Conservation (phyloP, 2,329 filamentous ascomycete species). For the Aspergillus floridensis region DNA sequence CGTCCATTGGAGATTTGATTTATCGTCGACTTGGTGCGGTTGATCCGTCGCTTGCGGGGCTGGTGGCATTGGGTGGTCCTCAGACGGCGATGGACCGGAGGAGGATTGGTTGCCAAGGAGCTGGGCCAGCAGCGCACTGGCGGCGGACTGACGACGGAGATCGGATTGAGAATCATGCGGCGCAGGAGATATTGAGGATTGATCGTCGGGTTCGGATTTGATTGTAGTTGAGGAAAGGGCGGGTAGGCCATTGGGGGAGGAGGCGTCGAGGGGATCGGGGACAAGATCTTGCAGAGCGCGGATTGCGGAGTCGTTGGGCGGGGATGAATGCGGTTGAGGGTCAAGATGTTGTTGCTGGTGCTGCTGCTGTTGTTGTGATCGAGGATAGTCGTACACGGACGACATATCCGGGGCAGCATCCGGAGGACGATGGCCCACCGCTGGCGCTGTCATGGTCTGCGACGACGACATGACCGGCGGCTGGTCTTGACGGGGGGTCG, state of each 20-base stretch:
- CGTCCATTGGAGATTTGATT: conserved; percentile 14
- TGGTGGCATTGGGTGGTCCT: conserved; percentile 5
- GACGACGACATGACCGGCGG: conserved; percentile 46
- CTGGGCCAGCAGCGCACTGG: conserved; percentile 43
- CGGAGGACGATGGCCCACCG: conserved; percentile 46
- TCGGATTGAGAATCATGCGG: conserved; percentile 29
- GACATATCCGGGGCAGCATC: conserved; percentile 43
- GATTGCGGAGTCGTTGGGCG: conserved; percentile 40
- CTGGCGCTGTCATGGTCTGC: conserved; percentile 49
- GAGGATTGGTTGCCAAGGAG: conserved; percentile 37
- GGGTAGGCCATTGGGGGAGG: conserved; percentile 28
- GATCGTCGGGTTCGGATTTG: conserved; percentile 33
- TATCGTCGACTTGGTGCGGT: conserved; percentile 5
- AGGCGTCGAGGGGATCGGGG: conserved; percentile 18
- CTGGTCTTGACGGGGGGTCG: conserved; percentile 20
- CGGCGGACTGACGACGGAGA: conserved; percentile 40
- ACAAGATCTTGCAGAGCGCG: conserved; percentile 40
- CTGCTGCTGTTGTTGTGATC: conserved; percentile 22
- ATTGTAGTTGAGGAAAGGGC: conserved; percentile 28
- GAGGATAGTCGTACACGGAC: conserved; percentile 41
- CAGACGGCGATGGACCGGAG: conserved; percentile 8
- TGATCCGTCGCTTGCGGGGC: conserved; percentile 9
- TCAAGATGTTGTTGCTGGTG: conserved; percentile 11
- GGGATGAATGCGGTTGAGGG: conserved; percentile 23
- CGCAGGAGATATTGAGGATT: conserved; percentile 14